phyloP scores from a whole-genome alignment of 192 early-diverging fungal species.

The Coemansia umbellata region DNA sequence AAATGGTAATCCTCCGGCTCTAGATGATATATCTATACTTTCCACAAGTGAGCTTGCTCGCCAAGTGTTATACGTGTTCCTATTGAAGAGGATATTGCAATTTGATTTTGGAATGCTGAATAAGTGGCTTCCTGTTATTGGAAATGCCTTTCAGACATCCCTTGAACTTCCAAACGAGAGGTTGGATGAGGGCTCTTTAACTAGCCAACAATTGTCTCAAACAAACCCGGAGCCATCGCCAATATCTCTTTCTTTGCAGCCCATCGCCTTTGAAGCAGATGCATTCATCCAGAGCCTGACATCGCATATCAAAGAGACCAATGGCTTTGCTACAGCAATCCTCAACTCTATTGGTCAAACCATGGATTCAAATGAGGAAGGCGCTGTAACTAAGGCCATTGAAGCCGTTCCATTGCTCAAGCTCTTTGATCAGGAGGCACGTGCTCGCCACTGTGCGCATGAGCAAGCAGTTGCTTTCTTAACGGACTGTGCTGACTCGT shows the following conservation, averaged over 20 bases:
- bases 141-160: conserved; percentile 5
- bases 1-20: conserved; percentile 3
- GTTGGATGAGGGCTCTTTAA: background rate
- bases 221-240: conserved; percentile 2
- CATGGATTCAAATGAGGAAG: conserved; percentile 1
- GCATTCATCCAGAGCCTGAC: conserved; percentile 39
- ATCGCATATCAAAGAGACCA: conserved; percentile 6
- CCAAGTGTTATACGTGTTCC: conserved; percentile 35
- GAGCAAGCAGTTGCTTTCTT: conserved; percentile 28
- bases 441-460: conserved; percentile 26
- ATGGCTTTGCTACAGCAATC: conserved; percentile 5
- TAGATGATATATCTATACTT: conserved; percentile 12
- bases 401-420: conserved; percentile 3
- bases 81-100: conserved; percentile 22
- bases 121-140: conserved; percentile 26
- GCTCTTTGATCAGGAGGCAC: conserved; percentile 20
- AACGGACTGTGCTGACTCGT: conserved; percentile 4
- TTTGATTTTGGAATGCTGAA: conserved; percentile 33
- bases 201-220: background rate
- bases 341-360: conserved; percentile 17
- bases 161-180: conserved; percentile 9
- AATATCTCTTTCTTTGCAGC: background rate
- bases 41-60: conserved; percentile 22
- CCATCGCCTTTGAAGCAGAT: conserved; percentile 34
- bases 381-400: background rate